These are phyloP conservation scores for Westerdykella aurantiaca DNA, from an alignment of 2,329 filamentous ascomycete genomes.

Conservation along the genomic window DNA sequence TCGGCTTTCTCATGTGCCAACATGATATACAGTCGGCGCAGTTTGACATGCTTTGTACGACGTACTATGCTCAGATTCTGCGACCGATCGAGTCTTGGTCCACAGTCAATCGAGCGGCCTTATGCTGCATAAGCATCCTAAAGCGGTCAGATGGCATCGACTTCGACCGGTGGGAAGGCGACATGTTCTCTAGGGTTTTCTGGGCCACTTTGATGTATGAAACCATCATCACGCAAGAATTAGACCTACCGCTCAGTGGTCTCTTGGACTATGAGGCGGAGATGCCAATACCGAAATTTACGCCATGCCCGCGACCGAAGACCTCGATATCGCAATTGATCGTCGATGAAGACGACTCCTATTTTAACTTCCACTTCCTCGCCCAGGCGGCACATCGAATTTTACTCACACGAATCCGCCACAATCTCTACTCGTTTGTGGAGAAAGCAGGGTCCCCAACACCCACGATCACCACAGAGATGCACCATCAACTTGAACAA, in stretches of 20 bases:
- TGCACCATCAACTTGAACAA: slow-evolving; percentile 52
- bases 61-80: slow-evolving; percentile 49
- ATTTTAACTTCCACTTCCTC: slow-evolving; percentile 54
- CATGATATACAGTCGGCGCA: slow-evolving; percentile 49
- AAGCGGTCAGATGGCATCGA: slow-evolving; percentile 40
- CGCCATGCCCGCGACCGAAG: slow-evolving; percentile 38
- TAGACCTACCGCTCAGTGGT: slow-evolving; percentile 48
- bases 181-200: slow-evolving; percentile 52
- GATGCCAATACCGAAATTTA: slow-evolving; percentile 51
- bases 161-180: slow-evolving; percentile 50
- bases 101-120: slow-evolving; percentile 48
- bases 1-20: slow-evolving; percentile 49
- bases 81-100: slow-evolving; percentile 52
- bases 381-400: slow-evolving; percentile 53
- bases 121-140: slow-evolving; percentile 46
- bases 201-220: slow-evolving; percentile 54
- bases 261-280: slow-evolving; percentile 48
- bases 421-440: slow-evolving; percentile 48
- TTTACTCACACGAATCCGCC: slow-evolving; percentile 49
- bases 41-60: slow-evolving; percentile 48
- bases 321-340: slow-evolving; percentile 27
- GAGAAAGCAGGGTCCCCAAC: slow-evolving; percentile 39
- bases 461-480: slow-evolving; percentile 46
- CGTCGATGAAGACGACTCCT: slow-evolving; percentile 47
- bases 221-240: slow-evolving; percentile 51